Conservation (phyloP, 2,329 filamentous ascomycete genomes). For the Cordyceps sp. region DNA sequence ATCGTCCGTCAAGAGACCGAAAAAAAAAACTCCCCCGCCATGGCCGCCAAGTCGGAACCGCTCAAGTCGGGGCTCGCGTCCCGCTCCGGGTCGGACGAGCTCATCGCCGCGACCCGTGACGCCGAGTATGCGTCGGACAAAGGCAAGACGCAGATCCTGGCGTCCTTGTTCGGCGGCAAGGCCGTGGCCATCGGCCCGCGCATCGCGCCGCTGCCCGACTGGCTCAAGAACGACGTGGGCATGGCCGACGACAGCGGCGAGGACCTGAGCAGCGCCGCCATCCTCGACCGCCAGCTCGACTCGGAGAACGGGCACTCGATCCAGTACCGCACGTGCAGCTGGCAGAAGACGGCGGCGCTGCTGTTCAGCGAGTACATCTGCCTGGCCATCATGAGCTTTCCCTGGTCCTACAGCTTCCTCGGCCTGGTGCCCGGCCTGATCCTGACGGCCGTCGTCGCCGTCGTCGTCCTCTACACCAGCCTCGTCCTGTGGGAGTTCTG, state of each 20-base stretch:
- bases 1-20: too few relatives aligned
- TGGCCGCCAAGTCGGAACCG: too few relatives aligned
- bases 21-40: too few relatives aligned
- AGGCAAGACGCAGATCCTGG: slow-evolving; percentile 8
- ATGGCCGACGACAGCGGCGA: slow-evolving; percentile 21
- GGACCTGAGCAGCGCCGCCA: slow-evolving; percentile 29
- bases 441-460: slow-evolving; percentile 62
- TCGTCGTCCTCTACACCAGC: slow-evolving; percentile 64
- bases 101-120: too few relatives aligned
- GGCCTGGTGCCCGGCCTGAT: slow-evolving; percentile 76
- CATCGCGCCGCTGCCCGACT: slow-evolving; percentile 28
- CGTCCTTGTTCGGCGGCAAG: slow-evolving; percentile 20
- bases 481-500: slow-evolving; percentile 63
- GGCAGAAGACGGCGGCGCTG: slow-evolving; percentile 84
- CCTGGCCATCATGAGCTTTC: slow-evolving; percentile 84
- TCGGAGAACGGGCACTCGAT: slow-evolving; percentile 64
- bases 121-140: neutral
- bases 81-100: too few relatives aligned
- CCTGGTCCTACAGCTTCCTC: slow-evolving; percentile 78
- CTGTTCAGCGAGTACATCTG: slow-evolving; percentile 95
- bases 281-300: slow-evolving; percentile 52
- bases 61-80: too few relatives aligned
- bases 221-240: slow-evolving; percentile 13
- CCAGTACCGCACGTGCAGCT: slow-evolving; percentile 84
- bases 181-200: slow-evolving; percentile 30